phyloP scores from a whole-genome alignment of 768 basidiomycete genomes.

The Cystobasidium ongulense region DNA sequence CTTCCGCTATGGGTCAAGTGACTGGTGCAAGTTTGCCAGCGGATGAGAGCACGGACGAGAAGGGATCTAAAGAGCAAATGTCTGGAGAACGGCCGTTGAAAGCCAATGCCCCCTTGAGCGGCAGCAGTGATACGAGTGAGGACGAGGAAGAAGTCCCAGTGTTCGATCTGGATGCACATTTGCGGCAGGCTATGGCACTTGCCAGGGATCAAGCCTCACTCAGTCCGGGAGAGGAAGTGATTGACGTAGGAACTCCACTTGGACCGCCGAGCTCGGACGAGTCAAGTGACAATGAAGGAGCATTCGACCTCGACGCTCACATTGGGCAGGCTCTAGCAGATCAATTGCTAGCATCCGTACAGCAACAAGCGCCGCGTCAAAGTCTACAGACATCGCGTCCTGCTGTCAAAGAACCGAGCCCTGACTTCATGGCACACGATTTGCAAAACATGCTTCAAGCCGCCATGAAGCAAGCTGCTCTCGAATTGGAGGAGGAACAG shows the following conservation, averaged over 20 bases:
- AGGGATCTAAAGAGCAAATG: too few relatives aligned
- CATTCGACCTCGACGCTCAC: conserved; percentile 20
- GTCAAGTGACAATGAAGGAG: conserved; percentile 19
- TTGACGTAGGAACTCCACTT: neutral
- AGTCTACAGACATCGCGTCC: neutral
- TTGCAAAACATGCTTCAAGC: conserved; percentile 21
- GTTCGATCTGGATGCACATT: conserved; percentile 25
- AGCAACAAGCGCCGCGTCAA: neutral
- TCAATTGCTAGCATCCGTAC: neutral
- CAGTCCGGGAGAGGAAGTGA: neutral
- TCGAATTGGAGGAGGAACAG: conserved; percentile 15
- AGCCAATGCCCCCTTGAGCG: neutral
- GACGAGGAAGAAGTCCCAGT: neutral
- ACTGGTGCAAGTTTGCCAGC: too few relatives aligned
- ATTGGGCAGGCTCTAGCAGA: conserved; percentile 21
- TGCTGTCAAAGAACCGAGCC: neutral
- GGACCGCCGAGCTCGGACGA: conserved; percentile 11
- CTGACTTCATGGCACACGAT: conserved; percentile 14
- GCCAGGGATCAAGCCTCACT: neutral
- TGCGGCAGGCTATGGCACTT: conserved; percentile 18
- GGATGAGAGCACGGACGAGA: too few relatives aligned
- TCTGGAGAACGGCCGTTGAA: neutral
- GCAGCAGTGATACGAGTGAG: neutral
- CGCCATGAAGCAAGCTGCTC: conserved; percentile 24
- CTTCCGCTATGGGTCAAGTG: conserved; percentile 19